These are phyloP conservation scores for Rhypophila decipiens DNA, from an alignment of 495 filamentous ascomycete genomes.

Conservation along the genomic window DNA sequence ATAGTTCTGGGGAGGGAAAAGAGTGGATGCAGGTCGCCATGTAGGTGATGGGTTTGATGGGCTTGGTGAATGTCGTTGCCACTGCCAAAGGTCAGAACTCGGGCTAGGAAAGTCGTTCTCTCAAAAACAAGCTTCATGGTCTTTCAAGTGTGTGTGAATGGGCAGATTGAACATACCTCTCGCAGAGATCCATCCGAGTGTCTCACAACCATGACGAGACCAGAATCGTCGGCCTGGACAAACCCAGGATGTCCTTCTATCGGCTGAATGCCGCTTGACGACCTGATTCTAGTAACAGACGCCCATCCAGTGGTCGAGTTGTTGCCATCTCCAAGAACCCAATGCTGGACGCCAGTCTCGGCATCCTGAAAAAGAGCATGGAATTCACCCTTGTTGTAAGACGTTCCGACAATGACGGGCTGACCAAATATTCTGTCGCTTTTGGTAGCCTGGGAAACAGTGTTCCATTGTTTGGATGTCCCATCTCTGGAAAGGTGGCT, in stretches of 20 bases:
- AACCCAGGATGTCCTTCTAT: conserved; percentile 16
- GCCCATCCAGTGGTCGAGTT: not conserved
- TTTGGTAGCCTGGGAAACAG: not conserved
- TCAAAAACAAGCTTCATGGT: too few species aligned
- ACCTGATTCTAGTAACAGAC: too few species aligned
- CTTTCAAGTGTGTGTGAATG: not conserved
- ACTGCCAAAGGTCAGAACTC: too few species aligned
- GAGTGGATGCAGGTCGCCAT: conserved; percentile 8
- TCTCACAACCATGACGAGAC: conserved; percentile 10
- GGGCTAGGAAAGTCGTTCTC: too few species aligned
- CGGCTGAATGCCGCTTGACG: conserved; percentile 3
- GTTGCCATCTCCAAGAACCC: not conserved
- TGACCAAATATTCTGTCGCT: conserved; percentile 4
- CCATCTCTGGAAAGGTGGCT: conserved; percentile 9
- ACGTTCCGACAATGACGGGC: conserved; percentile 14
- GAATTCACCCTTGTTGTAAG: conserved; percentile 14
- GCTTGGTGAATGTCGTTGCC: conserved; percentile 7
- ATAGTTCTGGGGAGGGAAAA: not conserved
- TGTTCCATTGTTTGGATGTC: conserved; percentile 3
- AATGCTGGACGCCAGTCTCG: conserved; percentile 4
- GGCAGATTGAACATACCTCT: conserved; percentile 3
- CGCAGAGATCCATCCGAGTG: conserved; percentile 13
- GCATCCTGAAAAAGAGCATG: conserved; percentile 7
- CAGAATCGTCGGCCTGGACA: conserved; percentile 9
- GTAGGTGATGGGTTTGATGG: not conserved